phyloP scores from a whole-genome alignment of 2,329 filamentous ascomycete genomes.

The Phaeosphaeria sp. region DNA sequence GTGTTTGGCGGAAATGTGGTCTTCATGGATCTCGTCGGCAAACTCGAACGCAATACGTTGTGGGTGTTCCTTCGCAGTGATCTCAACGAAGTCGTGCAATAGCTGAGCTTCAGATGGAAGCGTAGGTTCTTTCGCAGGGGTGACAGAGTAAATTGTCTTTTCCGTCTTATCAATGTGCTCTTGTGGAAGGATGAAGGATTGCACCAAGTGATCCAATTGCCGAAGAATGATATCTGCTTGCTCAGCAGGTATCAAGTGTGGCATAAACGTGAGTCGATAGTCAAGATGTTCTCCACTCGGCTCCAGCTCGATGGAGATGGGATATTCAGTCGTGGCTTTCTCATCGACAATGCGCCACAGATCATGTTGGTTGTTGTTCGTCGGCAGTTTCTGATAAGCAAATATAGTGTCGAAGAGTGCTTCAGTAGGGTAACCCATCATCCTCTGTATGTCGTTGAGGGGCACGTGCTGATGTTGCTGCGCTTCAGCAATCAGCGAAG shows the following conservation, averaged over 20 bases:
- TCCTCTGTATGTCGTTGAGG: slow-evolving; percentile 74
- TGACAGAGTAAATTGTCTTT: slow-evolving; percentile 66
- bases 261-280: slow-evolving; percentile 71
- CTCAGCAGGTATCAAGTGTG: slow-evolving; percentile 68
- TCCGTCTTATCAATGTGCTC: slow-evolving; percentile 47
- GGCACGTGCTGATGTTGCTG: slow-evolving; percentile 76
- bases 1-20: slow-evolving; percentile 53
- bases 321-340: slow-evolving; percentile 75
- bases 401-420: slow-evolving; percentile 84
- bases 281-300: slow-evolving; percentile 60
- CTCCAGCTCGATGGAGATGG: slow-evolving; percentile 81
- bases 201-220: slow-evolving; percentile 75
- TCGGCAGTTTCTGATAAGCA: slow-evolving; percentile 73
- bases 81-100: slow-evolving; percentile 81
- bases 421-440: slow-evolving; percentile 69
- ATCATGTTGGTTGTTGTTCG: slow-evolving; percentile 28
- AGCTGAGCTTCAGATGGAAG: slow-evolving; percentile 67
- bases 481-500: slow-evolving; percentile 69
- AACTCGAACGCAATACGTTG: slow-evolving; percentile 77
- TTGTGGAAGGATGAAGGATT: slow-evolving; percentile 62
- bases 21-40: slow-evolving; percentile 62
- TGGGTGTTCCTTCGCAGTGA: slow-evolving; percentile 63
- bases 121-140: slow-evolving; percentile 64
- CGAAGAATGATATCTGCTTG: slow-evolving; percentile 72
- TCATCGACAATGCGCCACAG: slow-evolving; percentile 71